A percentile compares a stretch with the other conserved stretches of the same genome.
Conservation (phyloP, 176 grass and related monocot genomes). For the Avena sativa region DNA sequence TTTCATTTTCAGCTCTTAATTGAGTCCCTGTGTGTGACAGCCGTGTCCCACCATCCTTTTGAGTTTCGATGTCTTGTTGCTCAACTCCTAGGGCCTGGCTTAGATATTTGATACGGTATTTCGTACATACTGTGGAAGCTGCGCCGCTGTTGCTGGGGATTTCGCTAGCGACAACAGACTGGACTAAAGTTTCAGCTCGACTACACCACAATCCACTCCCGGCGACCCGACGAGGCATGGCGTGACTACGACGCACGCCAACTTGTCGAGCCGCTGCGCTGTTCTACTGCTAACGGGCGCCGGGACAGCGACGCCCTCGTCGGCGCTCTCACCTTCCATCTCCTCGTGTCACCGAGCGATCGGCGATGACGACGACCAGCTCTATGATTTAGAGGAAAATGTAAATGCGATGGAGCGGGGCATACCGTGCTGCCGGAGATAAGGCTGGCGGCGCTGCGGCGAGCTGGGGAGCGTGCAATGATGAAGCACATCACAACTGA, state of each 20-base stretch:
- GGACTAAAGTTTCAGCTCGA: background rate
- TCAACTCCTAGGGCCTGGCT: no score
- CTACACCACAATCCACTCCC: no score
- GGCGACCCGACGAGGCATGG: background rate
- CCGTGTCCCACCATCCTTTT: background rate
- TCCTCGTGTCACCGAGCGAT: background rate
- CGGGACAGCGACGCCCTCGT: background rate
- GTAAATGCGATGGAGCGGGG: no score
- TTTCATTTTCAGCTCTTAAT: background rate
- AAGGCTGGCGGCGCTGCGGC: slow-evolving; percentile 6
- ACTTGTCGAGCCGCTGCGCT: background rate
- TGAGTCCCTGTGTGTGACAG: background rate
- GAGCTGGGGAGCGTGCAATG: background rate
- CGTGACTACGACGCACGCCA: background rate
- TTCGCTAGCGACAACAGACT: no score
- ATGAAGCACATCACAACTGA: no score
- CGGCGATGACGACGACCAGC: background rate
- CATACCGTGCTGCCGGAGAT: background rate
- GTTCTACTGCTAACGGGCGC: background rate
- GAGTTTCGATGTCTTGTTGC: background rate
- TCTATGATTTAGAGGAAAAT: background rate
- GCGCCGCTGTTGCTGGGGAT: no score
- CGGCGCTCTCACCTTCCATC: background rate
- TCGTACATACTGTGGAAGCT: no score
- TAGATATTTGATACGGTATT: no score